These are phyloP conservation scores for Wickerhamomyces bovis DNA, from an alignment of 805 yeast species.

Conservation along the genomic window DNA sequence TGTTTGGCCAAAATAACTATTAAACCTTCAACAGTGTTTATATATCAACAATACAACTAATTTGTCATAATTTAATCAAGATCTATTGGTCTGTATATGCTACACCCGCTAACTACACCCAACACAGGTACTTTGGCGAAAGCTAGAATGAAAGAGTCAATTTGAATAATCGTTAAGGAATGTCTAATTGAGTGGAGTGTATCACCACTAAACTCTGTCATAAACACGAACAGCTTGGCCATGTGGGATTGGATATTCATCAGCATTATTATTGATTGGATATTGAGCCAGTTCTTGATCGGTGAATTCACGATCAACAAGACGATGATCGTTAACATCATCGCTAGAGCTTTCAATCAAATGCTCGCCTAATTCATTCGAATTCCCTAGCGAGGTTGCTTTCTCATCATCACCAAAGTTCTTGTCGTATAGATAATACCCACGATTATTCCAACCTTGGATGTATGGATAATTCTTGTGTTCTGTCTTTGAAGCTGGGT, in stretches of 20 bases:
- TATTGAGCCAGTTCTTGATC: conserved; percentile 20
- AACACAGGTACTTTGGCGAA: too few species aligned
- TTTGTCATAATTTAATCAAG: too few species aligned
- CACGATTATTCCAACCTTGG: conserved; percentile 18
- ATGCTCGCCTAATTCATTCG: conserved; percentile 4
- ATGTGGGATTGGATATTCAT: conserved; percentile 21
- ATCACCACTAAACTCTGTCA: background rate
- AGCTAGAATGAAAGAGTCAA: too few species aligned
- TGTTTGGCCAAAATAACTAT: background rate
- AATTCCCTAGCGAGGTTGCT: background rate
- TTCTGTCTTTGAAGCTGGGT: conserved; percentile 46
- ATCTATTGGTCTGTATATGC: too few species aligned
- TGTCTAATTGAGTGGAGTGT: background rate
- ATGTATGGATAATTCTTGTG: conserved; percentile 21
- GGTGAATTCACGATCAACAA: conserved; percentile 15
- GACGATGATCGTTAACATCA: background rate
- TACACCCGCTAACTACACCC: too few species aligned
- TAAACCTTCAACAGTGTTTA: too few species aligned
- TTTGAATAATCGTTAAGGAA: background rate
- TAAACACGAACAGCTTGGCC: conserved; percentile 12
- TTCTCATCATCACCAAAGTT: conserved; percentile 12
- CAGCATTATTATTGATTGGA: conserved; percentile 12
- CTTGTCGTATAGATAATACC: conserved; percentile 20
- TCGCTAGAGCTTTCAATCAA: background rate
- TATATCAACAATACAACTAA: too few species aligned